phyloP scores from a whole-genome alignment of 202 grass and related monocot genomes.

The Musa balbisiana region DNA sequence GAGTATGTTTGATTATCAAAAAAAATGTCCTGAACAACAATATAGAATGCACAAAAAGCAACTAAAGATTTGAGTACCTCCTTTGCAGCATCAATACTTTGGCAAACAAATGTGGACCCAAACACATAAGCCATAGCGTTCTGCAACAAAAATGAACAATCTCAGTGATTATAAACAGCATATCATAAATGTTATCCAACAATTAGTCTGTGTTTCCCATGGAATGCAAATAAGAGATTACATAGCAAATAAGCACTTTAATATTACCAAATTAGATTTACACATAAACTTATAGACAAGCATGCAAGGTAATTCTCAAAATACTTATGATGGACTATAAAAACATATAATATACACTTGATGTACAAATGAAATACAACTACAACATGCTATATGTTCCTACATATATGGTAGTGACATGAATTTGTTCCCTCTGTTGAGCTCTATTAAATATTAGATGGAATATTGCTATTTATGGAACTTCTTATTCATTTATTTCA shows the following conservation, averaged over 20 bases:
- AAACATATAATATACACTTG: not conserved
- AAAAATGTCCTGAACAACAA: slow-evolving; percentile 9
- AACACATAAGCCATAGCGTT: slow-evolving; percentile 82
- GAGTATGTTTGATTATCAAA: not conserved
- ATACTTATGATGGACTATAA: not conserved
- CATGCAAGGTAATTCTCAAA: not conserved
- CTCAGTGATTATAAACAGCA: slow-evolving; percentile 7
- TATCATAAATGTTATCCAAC: not conserved
- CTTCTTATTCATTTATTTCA: no score
- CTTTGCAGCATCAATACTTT: slow-evolving; percentile 67
- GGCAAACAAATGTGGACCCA: slow-evolving; percentile 89
- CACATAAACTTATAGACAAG: not conserved
- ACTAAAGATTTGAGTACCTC: slow-evolving; percentile 45
- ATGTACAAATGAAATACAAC: not conserved
- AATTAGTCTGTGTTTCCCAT: not conserved
- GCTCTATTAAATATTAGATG: no score
- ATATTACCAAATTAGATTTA: no score
- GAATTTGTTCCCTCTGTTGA: no score
- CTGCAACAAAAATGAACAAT: slow-evolving; percentile 40
- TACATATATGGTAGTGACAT: not conserved
- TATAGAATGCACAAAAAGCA: slow-evolving; percentile 11
- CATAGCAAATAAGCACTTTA: not conserved
- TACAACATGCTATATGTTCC: not conserved
- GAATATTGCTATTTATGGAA: no score
- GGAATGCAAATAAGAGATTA: not conserved